Base-by-base conservation (phyloP, 441 rosid species). In the Populus hybrid region DNA sequence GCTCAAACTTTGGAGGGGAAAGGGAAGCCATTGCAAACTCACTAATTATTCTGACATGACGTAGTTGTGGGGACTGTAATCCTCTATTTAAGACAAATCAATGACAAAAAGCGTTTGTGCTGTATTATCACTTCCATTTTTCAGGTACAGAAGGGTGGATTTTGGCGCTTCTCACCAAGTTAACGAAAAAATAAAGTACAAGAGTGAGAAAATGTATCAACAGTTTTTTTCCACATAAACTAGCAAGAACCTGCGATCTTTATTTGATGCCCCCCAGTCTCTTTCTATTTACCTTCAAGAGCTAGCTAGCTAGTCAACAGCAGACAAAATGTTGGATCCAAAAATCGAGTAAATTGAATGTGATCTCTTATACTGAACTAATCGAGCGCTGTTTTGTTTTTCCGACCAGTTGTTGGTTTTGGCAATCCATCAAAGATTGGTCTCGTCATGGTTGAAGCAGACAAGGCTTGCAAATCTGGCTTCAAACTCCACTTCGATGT, bases 341-440 rank as follows among this genome's bases (percentile, higher is more conserved):
- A 40, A 10, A 11, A 77, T 23, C 28, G 67, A 59, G 73, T 34
- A n/a, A 26, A 14, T 68, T 11, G 61, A 5, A 63, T 77, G 78
- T 77, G 89, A 67, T 19, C 82, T 86, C 91, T 66, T 83, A 72
- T 2, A 91, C 92, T 9, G 38, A 21, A 57, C 77, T 86, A 93
- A 85, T 93, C 98, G 32, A 91, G 88, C 23, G 94, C 96, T 53
- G 94, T 84, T 81, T 93, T 93, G 86, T 81, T 82, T 84, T 83
- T 84, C 71, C 97, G 82, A 23, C 88, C 85, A 3, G 85, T 82
- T 12, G 80, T 77, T 23, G 98, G 91, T 82, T 84, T 88, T n/a
- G 93, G 96, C 73, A 93, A 78, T 34, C 98, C 96, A 32, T 90
- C 92, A 75, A 90, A 91, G 35, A 93, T 84, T 14, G 94, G 94